Conservation (phyloP, 2,329 filamentous ascomycete genomes). For the Raffaelea albimanens region DNA sequence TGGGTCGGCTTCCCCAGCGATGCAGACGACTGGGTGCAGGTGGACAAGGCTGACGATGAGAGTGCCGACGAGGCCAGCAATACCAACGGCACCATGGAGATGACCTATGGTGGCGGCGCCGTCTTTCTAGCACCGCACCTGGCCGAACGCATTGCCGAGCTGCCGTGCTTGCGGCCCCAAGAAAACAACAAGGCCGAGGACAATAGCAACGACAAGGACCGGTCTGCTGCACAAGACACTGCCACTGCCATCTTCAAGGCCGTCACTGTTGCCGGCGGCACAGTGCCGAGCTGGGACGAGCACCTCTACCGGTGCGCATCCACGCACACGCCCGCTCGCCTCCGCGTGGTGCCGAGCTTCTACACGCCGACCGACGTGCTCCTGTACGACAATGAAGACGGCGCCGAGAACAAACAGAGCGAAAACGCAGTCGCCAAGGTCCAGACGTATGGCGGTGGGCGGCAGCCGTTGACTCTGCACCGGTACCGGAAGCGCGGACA, state of each 20-base stretch:
- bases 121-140: conserved; percentile 30
- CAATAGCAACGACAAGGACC: neutral
- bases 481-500: conserved; percentile 20
- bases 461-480: conserved; percentile 31
- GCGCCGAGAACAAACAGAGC: conserved; percentile 7
- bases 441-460: conserved; percentile 23
- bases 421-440: conserved; percentile 15
- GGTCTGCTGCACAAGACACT: too few relatives aligned
- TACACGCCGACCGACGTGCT: conserved; percentile 28
- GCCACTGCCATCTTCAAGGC: neutral
- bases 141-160: conserved; percentile 21
- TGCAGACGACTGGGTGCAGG: conserved; percentile 29
- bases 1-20: conserved; percentile 36
- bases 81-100: conserved; percentile 13
- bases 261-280: conserved; percentile 5
- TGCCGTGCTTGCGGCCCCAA: conserved; percentile 25
- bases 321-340: conserved; percentile 20
- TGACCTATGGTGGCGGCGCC: conserved; percentile 35
- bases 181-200: conserved; percentile 2
- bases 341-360: conserved; percentile 33
- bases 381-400: conserved; percentile 17
- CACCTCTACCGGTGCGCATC: conserved; percentile 31
- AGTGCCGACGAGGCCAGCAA: neutral
- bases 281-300: conserved; percentile 28
- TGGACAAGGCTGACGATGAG: conserved; percentile 21